These are phyloP conservation scores for Zygosaccharomyces pseudorouxii DNA, from an alignment of 805 yeast species.

Conservation along the genomic window DNA sequence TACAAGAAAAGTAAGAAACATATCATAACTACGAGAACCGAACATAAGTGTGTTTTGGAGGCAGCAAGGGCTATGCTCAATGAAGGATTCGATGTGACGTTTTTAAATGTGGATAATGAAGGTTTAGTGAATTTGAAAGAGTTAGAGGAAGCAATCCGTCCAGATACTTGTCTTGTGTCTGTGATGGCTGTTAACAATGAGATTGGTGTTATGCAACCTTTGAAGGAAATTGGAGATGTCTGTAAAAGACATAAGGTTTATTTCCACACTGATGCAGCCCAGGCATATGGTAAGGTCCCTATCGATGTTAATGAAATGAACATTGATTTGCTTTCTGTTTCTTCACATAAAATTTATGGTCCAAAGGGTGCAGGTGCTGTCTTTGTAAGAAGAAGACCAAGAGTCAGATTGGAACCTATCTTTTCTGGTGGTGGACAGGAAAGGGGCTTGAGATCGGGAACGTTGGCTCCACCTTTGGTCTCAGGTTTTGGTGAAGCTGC, in stretches of 20 bases:
- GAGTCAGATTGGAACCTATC: constrained; percentile 93
- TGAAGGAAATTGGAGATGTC: constrained; percentile 85
- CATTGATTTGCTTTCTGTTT: constrained; percentile 87
- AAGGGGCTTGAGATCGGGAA: constrained; percentile 95
- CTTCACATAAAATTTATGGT: constrained; percentile 95
- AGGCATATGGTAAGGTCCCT: constrained; percentile 91
- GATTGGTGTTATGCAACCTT: constrained; percentile 95
- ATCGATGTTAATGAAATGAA: constrained; percentile 90
- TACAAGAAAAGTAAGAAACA: constrained; percentile 87
- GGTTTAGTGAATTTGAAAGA: constrained; percentile 78
- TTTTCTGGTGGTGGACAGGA: constrained; percentile 99
- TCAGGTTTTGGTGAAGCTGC: constrained; percentile 98
- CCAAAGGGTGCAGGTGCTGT: constrained; percentile 98
- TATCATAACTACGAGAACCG: constrained; percentile 93
- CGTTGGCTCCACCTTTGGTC: constrained; percentile 93
- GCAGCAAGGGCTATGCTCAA: constrained; percentile 92
- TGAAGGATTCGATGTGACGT: constrained; percentile 95
- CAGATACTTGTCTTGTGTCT: constrained; percentile 86
- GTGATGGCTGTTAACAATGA: constrained; percentile 98
- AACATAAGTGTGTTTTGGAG: constrained; percentile 98
- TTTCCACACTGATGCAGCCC: constrained; percentile 97
- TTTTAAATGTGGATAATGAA: constrained; percentile 73
- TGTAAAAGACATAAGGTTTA: constrained; percentile 86
- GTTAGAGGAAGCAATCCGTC: constrained; percentile 76
- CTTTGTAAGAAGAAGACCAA: constrained; percentile 93